phyloP scores from a whole-genome alignment of 2,329 filamentous ascomycete species.

The Dactylonectria macrodidyma region DNA sequence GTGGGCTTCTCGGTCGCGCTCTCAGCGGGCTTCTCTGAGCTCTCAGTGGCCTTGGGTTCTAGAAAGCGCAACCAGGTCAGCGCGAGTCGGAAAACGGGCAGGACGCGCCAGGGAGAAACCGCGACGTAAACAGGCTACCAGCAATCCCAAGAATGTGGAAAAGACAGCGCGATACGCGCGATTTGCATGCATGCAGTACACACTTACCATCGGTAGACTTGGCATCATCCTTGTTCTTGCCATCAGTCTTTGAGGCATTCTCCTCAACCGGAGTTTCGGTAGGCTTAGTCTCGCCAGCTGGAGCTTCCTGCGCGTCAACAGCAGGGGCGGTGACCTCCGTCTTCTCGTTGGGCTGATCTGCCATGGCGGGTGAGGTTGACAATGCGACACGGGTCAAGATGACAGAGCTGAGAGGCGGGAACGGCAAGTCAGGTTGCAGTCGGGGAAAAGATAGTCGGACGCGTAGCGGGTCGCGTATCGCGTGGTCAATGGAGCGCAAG shows the following conservation, averaged over 20 bases:
- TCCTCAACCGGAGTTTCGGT: conserved; percentile 44
- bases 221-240: conserved; percentile 48
- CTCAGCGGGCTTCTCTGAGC: conserved; percentile 50
- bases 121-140: conserved; percentile 33
- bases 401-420: conserved; percentile 12
- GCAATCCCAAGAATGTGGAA: background rate
- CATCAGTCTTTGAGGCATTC: conserved; percentile 43
- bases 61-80: conserved; percentile 46
- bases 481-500: conserved; percentile 50
- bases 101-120: conserved; percentile 39
- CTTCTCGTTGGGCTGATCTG: conserved; percentile 56
- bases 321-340: conserved; percentile 52
- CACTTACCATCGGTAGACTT: conserved; percentile 53
- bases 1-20: conserved; percentile 49
- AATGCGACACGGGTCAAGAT: conserved; percentile 40
- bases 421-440: conserved; percentile 33
- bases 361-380: conserved; percentile 52
- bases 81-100: conserved; percentile 38
- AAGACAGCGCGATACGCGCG: conserved; percentile 21
- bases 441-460: conserved; percentile 45
- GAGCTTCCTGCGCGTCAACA: conserved; percentile 50
- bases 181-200: conserved; percentile 8
- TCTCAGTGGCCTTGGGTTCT: conserved; percentile 49
- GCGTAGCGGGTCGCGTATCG: conserved; percentile 49
- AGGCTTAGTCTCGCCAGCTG: conserved; percentile 43